phyloP scores from a whole-genome alignment of 108 stramenopile genomes.

The Bacterosira constricta region DNA sequence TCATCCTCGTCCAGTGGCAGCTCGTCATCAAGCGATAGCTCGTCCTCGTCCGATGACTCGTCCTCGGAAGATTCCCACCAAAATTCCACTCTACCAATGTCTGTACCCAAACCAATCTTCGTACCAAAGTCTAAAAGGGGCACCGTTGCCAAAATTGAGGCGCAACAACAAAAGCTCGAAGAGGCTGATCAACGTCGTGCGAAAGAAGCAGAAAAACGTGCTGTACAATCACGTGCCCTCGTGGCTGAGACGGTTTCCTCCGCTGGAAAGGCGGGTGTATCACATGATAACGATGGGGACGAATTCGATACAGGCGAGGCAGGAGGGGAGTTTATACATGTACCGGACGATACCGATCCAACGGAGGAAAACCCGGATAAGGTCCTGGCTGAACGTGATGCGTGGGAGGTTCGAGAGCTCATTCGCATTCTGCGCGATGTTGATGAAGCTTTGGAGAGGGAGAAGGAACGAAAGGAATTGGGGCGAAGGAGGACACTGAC shows the following conservation, averaged over 20 bases:
- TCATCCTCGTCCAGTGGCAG: not conserved
- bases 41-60: conserved; percentile 40
- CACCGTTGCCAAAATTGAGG: conserved; percentile 51
- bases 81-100: conserved; percentile 32
- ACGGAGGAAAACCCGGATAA: conserved; percentile 49
- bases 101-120: conserved; percentile 70
- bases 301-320: conserved; percentile 51
- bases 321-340: conserved; percentile 35
- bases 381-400: conserved; percentile 53
- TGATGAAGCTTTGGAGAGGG: conserved; percentile 55
- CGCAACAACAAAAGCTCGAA: conserved; percentile 58
- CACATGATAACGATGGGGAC: conserved; percentile 48
- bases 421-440: conserved; percentile 67
- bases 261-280: not conserved
- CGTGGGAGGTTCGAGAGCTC: conserved; percentile 85
- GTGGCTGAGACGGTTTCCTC: conserved; percentile 57
- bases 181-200: conserved; percentile 43
- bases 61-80: conserved; percentile 28
- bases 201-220: conserved; percentile 56
- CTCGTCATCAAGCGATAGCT: conserved; percentile 27
- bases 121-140: conserved; percentile 77
- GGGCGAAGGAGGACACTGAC: conserved; percentile 84
- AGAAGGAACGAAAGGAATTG: conserved; percentile 64
- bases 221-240: conserved; percentile 74
- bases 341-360: conserved; percentile 56